A percentile compares a stretch with the other conserved stretches of the same genome.
Conservation (phyloP, 257 asterid genomes). For the Jaltomata sinuosa region DNA sequence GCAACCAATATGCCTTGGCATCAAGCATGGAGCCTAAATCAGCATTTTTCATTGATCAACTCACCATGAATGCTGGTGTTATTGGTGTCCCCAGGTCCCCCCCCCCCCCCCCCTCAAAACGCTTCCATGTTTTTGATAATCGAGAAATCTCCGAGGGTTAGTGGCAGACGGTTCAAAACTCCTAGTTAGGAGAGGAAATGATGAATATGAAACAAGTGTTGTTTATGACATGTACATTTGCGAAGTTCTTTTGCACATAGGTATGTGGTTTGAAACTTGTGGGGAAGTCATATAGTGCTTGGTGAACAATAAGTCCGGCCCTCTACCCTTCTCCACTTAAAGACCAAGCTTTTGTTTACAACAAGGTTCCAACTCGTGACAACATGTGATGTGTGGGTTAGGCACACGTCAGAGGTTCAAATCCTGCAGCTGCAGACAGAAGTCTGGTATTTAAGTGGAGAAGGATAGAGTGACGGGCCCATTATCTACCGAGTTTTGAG, state of each 20-base stretch:
- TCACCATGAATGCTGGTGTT: slow-evolving; percentile 23
- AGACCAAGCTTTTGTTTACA: not conserved
- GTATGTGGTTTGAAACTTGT: not conserved
- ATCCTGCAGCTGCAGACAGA: not conserved
- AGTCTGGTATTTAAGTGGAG: not conserved
- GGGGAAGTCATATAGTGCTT: not conserved
- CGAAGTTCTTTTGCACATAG: too few relatives aligned
- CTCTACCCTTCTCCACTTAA: not conserved
- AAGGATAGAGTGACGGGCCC: not conserved
- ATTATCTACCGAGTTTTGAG: not conserved
- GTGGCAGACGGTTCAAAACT: not conserved
- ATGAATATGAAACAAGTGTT: not conserved
- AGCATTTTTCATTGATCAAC: slow-evolving; percentile 19
- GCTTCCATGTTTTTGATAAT: not conserved
- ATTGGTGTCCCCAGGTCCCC: slow-evolving; percentile 20
- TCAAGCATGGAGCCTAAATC: slow-evolving; percentile 28
- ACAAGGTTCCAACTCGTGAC: not conserved
- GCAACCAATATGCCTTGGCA: slow-evolving; percentile 34
- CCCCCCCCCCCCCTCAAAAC: not conserved
- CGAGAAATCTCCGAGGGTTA: not conserved
- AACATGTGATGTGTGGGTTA: not conserved
- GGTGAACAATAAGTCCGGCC: not conserved
- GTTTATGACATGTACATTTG: too few relatives aligned
- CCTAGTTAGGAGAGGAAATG: not conserved
- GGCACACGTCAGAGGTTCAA: not conserved